Evolutionary conservation across 2,329 filamentous ascomycete species (phyloP), one percentile per base, ranked within the genome.

Genomic region (Aureobasidium sp.): DNA sequence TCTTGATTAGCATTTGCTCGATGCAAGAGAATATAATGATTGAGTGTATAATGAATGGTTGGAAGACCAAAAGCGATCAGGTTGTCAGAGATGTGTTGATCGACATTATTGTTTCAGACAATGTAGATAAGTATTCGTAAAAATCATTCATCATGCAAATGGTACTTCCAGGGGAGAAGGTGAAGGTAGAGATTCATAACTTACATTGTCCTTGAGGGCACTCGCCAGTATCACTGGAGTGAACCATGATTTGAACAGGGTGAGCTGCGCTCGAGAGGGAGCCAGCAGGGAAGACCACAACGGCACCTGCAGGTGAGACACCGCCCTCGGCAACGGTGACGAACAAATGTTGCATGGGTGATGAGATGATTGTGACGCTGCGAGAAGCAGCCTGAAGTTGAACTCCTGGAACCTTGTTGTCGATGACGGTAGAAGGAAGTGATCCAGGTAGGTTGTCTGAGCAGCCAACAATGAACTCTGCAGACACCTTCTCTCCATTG

Each of bases 61-160:
- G 54, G 68, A 65, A 73, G 68, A 51, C 66, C 59, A 51, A 63
- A n/a, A 66, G 77, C 79, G 84, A 89, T 97, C 94, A 97, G 94
- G 83, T 91, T 93, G 90, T 95, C 91, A 95, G 92, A 94, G 89
- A 88, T 61, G 58, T 61, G 58, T 87, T 85, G 40, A 54, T 78
- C 85, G 87, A 96, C 94, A 90, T 97, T 95, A 87, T 80, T 83
- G 82, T 92, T n/a, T 97, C 95, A 95, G 95, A 93, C 94, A 98
- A 98, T 98, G 95, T 98, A 98, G 95, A 98, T 98, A 98, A 98
- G 95, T 95, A 93, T 96, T 97, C 87, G 81, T 85, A 85, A 13
- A 81, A 66, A 80, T 82, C 87, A 81, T 80, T 97, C 95, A 98
- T 98, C 95, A 94, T 92, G 76, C 85, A 65, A 47, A 53, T 61